Evolutionary conservation across 1,284 basidiomycete genomes (phyloP).

Genomic region (Ustilago hordei): DNA sequence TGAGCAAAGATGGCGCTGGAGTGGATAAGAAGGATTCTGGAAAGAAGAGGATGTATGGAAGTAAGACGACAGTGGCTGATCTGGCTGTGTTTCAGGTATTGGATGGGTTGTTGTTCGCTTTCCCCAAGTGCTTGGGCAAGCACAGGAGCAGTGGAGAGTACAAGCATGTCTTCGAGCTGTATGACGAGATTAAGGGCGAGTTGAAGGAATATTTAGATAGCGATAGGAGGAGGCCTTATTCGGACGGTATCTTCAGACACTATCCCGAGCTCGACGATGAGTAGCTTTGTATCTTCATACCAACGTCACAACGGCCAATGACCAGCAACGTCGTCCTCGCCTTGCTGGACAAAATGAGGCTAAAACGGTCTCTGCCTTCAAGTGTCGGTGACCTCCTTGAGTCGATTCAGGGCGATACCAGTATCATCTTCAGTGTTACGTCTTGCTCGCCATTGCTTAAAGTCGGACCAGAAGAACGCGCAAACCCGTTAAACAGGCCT

Average conservation of each 20-base stretch:
- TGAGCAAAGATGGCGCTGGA: slow-evolving; percentile 46
- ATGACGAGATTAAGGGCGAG: slow-evolving; percentile 61
- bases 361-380: too few relatives aligned
- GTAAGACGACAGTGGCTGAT: slow-evolving; percentile 72
- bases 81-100: slow-evolving; percentile 72
- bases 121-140: slow-evolving; percentile 71
- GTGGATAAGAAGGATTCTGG: slow-evolving; percentile 54
- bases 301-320: too few relatives aligned
- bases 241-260: slow-evolving; percentile 72
- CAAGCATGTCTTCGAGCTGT: slow-evolving; percentile 58
- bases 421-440: not conserved
- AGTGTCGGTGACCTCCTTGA: too few relatives aligned
- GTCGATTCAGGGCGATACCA: not conserved
- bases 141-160: slow-evolving; percentile 66
- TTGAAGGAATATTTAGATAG: slow-evolving; percentile 72
- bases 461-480: not conserved
- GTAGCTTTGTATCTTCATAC: not conserved
- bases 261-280: slow-evolving; percentile 73
- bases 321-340: too few relatives aligned
- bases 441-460: not conserved
- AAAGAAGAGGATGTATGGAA: slow-evolving; percentile 70
- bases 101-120: slow-evolving; percentile 72
- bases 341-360: too few relatives aligned
- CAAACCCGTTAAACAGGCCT: not conserved
- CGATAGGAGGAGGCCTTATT: slow-evolving; percentile 70